Evolutionary conservation across 1,139 yeast species (phyloP).

Genomic region (Geotrichum histeridarum): DNA sequence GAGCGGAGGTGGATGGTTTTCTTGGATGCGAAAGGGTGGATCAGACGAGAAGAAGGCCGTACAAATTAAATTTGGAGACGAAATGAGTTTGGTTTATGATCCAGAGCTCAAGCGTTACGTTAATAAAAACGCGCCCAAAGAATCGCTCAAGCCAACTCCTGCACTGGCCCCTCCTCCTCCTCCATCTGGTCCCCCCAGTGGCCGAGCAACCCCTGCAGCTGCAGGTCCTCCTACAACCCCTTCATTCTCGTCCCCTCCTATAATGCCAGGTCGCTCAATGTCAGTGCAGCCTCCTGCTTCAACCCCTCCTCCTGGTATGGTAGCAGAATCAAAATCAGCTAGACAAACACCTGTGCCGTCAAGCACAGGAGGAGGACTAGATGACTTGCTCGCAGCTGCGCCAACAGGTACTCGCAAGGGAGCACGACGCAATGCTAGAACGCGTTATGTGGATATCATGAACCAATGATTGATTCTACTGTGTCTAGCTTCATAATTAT

Average conservation of each 20-base stretch:
- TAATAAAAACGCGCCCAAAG: slow-evolving; percentile 66
- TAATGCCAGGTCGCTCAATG: slow-evolving; percentile 12
- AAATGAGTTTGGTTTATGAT: slow-evolving; percentile 70
- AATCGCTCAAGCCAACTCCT: slow-evolving; percentile 81
- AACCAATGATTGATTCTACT: slow-evolving; percentile 34
- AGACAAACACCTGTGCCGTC: slow-evolving; percentile 22
- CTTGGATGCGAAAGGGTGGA: slow-evolving; percentile 40
- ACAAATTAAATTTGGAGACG: slow-evolving; percentile 82
- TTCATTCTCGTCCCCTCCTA: slow-evolving; percentile 18
- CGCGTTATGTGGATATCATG: slow-evolving; percentile 77
- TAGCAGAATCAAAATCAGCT: slow-evolving; percentile 4
- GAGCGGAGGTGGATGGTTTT: slow-evolving; percentile 50
- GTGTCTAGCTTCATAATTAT: too few relatives aligned
- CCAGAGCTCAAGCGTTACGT: slow-evolving; percentile 86
- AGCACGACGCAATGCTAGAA: slow-evolving; percentile 61
- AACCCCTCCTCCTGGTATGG: slow-evolving; percentile 7
- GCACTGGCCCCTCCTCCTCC: slow-evolving; percentile 37
- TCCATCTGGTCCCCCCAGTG: slow-evolving; percentile 22
- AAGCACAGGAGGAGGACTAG: slow-evolving; percentile 46
- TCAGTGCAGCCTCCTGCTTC: slow-evolving; percentile 23
- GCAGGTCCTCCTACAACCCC: slow-evolving; percentile 20
- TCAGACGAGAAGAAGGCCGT: slow-evolving; percentile 69
- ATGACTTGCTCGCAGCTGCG: slow-evolving; percentile 58
- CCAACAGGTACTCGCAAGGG: slow-evolving; percentile 46
- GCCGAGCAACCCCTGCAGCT: slow-evolving; percentile 20